A percentile compares a stretch with the other conserved stretches of the same genome.
Evolutionary conservation across 805 yeast genomes (phyloP).

Genomic region (Saturnispora bothae): DNA sequence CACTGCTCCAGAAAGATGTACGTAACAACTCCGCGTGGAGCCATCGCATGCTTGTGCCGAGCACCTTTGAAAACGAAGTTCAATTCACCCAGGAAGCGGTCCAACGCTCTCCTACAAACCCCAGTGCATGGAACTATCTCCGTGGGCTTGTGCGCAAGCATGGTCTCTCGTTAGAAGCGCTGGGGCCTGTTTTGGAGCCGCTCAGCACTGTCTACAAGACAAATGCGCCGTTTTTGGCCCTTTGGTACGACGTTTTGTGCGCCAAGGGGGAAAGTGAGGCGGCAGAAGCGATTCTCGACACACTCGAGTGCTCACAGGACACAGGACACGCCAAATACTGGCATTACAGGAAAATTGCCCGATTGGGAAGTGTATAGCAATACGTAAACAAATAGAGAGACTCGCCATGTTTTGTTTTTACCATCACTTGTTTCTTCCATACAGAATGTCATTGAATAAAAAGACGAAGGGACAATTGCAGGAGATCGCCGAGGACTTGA

Average conservation of each 20-base stretch:
- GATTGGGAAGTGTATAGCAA: conserved; percentile 7
- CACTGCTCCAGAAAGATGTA: conserved; percentile 48
- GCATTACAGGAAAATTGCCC: conserved; percentile 13
- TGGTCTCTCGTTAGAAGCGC: too few relatives aligned
- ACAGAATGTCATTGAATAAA: conserved; percentile 11
- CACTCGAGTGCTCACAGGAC: conserved; percentile 34
- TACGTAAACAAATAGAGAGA: neutral
- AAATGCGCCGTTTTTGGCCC: conserved; percentile 47
- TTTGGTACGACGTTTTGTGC: conserved; percentile 42
- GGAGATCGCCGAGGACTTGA: conserved; percentile 24
- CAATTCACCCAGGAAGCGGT: conserved; percentile 42
- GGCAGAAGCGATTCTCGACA: conserved; percentile 37
- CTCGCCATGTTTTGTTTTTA: conserved; percentile 1
- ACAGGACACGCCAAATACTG: conserved; percentile 25
- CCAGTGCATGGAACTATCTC: conserved; percentile 79
- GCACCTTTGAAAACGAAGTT: conserved; percentile 36
- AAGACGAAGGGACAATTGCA: conserved; percentile 25
- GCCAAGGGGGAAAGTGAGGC: conserved; percentile 21
- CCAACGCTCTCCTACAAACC: conserved; percentile 60
- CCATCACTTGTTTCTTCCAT: neutral
- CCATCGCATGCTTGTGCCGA: conserved; percentile 55
- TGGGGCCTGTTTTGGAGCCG: conserved; percentile 35
- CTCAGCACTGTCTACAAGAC: conserved; percentile 26
- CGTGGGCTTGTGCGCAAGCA: conserved; percentile 9
- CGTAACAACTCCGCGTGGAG: conserved; percentile 93